Base-by-base conservation (phyloP, 768 basidiomycete genomes). In the Butyriboletus loyo region DNA sequence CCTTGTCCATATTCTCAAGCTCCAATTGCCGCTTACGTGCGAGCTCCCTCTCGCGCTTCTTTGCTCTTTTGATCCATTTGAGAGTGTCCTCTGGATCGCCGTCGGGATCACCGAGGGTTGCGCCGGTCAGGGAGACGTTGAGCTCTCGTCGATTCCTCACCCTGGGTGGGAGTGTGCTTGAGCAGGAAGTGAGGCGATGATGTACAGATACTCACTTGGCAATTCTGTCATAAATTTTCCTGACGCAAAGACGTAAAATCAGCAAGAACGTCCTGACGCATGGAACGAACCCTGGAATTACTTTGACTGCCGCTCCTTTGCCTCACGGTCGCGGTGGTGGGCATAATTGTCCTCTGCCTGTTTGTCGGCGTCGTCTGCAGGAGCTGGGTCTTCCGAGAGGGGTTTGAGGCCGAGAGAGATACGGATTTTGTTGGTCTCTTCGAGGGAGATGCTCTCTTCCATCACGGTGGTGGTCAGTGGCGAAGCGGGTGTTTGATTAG, bases 391-490 rank as follows among this genome's bases (percentile, higher is more conserved):
- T 60, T 93, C 94, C 17, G 86, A 88, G 51, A 98, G 81, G 37
- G 97, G 95, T 67, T 94, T 92, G 53, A 99, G 85, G 58, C 97
- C 97, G 35, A 97, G 80, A 5, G 87, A 88, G 53, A 96, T 83
- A 74, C 97, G 92, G 69, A 97, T 90, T 73, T 89, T 94, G 79
- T 95, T 95, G 34, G 93, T 95, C 77, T 95, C 92, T 65, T 94
- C 92, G 66, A 96, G 81, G 65, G 88, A 89, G 67, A 96, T 88
- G 59, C 89, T 86, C 71, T 90, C 84, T 75, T 92, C 87, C 87
- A 89, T 85, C 77, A 80, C 82, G 53, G 56, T 72, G 36, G 36
- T 42, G 45, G 44, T 44, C 21, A 2, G 38, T 34, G 14, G 36
- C 27, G 9, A 42, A 19, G 32, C 13, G 13, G n/a, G 14, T 38